phyloP scores from a whole-genome alignment of 2,329 filamentous ascomycete genomes.

The Sporothrix curviconia region DNA sequence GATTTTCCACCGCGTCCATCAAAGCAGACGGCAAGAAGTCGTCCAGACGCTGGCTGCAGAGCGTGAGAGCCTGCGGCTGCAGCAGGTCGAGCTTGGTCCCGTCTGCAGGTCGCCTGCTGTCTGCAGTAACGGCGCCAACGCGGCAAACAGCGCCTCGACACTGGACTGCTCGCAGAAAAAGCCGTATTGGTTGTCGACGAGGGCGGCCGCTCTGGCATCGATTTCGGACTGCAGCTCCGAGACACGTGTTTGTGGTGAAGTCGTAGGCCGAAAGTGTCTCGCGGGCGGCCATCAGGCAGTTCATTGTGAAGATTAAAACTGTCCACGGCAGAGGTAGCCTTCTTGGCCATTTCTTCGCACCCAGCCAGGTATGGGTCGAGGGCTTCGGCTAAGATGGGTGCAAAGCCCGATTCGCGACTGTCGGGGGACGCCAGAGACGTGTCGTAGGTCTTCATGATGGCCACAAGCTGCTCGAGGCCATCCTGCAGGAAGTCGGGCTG shows the following conservation, averaged over 20 bases:
- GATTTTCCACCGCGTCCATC: slow-evolving; percentile 81
- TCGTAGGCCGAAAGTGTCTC: slow-evolving; percentile 51
- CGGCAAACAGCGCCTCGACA: slow-evolving; percentile 55
- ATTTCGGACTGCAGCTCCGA: slow-evolving; percentile 52
- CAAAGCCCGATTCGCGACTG: slow-evolving; percentile 62
- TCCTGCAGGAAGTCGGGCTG: slow-evolving; percentile 76
- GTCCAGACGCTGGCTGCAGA: slow-evolving; percentile 71
- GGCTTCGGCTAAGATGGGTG: slow-evolving; percentile 67
- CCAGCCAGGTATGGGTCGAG: slow-evolving; percentile 79
- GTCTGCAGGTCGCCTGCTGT: slow-evolving; percentile 43
- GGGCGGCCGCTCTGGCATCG: slow-evolving; percentile 45
- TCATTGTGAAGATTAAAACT: slow-evolving; percentile 65
- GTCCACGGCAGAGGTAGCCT: slow-evolving; percentile 48
- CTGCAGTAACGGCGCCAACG: slow-evolving; percentile 38
- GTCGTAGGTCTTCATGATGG: slow-evolving; percentile 81
- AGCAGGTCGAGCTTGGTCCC: slow-evolving; percentile 46
- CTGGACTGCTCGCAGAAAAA: slow-evolving; percentile 74
- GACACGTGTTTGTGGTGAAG: slow-evolving; percentile 55
- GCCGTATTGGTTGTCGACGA: slow-evolving; percentile 61
- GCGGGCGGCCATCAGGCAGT: slow-evolving; percentile 58
- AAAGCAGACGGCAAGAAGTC: slow-evolving; percentile 87
- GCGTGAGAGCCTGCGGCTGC: slow-evolving; percentile 53
- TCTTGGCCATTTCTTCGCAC: slow-evolving; percentile 62
- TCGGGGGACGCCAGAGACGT: slow-evolving; percentile 61
- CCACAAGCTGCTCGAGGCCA: slow-evolving; percentile 67